A percentile compares a stretch with the other conserved stretches of the same genome.
Evolutionary conservation across 2,329 filamentous ascomycete genomes (phyloP).

Genomic region (Alternaria arbusti): DNA sequence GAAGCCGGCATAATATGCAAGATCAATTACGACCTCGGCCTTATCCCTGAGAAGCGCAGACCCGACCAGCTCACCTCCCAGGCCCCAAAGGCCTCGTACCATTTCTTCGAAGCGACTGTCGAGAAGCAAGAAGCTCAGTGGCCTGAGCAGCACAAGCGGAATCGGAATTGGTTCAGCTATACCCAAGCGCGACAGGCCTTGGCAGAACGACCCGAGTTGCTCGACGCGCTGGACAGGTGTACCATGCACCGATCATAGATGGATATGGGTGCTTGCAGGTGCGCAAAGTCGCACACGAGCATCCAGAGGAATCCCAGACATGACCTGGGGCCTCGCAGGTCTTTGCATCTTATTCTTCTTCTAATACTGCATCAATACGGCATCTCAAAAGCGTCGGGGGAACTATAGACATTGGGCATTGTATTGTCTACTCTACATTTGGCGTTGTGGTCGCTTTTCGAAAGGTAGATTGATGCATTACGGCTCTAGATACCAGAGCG

Average conservation of each 20-base stretch:
- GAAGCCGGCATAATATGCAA: constrained; percentile 91
- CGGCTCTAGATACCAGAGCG: constrained; percentile 27
- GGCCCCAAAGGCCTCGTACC: constrained; percentile 77
- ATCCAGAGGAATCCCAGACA: neutral
- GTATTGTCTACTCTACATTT: constrained; percentile 20
- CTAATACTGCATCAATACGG: constrained; percentile 39
- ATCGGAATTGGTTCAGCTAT: constrained; percentile 88
- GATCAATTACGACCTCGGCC: constrained; percentile 83
- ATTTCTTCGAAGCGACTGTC: constrained; percentile 89
- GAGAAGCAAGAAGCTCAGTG: constrained; percentile 83
- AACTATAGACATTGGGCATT: constrained; percentile 26
- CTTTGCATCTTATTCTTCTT: constrained; percentile 10
- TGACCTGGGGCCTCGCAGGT: neutral
- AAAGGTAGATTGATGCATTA: constrained; percentile 42
- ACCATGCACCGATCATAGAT: constrained; percentile 56
- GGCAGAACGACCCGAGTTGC: constrained; percentile 79
- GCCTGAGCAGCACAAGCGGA: constrained; percentile 93
- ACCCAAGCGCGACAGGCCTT: constrained; percentile 79
- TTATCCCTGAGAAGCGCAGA: constrained; percentile 80
- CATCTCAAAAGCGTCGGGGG: constrained; percentile 37
- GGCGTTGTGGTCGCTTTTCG: constrained; percentile 44
- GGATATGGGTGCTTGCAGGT: constrained; percentile 12
- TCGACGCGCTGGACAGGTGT: constrained; percentile 85
- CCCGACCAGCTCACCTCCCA: constrained; percentile 58
- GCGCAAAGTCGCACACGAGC: constrained; percentile 16